Base-by-base conservation (phyloP, 164 flowering plant genomes). In the Cinnamomum micranthum region DNA sequence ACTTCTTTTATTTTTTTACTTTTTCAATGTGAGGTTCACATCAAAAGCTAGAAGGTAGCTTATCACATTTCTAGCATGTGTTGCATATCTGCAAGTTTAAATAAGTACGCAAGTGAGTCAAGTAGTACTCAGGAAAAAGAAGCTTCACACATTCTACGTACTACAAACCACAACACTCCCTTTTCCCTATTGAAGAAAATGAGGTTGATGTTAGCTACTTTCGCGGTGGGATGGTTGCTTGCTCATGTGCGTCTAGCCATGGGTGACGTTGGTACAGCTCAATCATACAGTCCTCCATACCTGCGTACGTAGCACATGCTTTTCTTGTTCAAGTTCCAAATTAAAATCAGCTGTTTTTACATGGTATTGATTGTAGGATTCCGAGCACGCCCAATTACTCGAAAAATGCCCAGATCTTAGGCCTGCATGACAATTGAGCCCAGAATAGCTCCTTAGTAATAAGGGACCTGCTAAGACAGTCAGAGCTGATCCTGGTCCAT, bases 241-340 rank as follows among this genome's bases (percentile, higher is more conserved):
- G 20, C 55, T 75, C 20, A 65, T 75, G 59, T 65, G 59, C 65
- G 73, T 25, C 9, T 71, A 9, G 80, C 75, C 19, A 23, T 52
- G 24, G 84, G 82, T 10, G 84, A 79, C 51, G 71, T 80, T 23
- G 84, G 84, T 20, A 82, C 82, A 4, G 82, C 84, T 10, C 70
- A 65, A 9, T 73, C 79, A 1, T 80, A 80, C 15, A 64, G 71
- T 47, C 79, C 82, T 33, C 82, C 79, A 2, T 80, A 79, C 62
- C 71, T 79, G 65, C 79, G 79, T 79, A 79, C 9, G 81, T 72
- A 19, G 22, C 17, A n/a, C 19, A n/a, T 52, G 22, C 13, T 17
- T 25, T n/a, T 50, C 4, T 10, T 71, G 73, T 23, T 52, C 20
- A 14, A 55, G 17, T 14, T 4, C 20, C 20, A 4, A 17, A 11